phyloP scores from a whole-genome alignment of 306 rosid genomes.

The Cicer chorassanicum region DNA sequence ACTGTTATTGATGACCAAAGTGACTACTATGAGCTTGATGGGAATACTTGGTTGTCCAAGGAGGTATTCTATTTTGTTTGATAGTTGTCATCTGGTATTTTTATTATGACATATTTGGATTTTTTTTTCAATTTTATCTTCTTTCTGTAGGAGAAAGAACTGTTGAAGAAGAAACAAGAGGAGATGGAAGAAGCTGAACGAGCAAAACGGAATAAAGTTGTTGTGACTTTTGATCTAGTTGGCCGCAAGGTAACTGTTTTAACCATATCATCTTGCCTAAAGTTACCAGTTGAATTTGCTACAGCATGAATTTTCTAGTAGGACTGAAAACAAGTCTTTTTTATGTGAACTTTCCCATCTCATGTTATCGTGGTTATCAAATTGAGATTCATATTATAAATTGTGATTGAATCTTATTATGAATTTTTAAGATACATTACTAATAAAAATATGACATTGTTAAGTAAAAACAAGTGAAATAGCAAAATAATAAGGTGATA shows the following conservation, averaged over 20 bases:
- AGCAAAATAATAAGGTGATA: neutral
- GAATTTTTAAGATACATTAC: neutral
- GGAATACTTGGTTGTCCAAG: conserved; percentile 89
- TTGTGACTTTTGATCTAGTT: conserved; percentile 90
- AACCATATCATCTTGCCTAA: conserved; percentile 30
- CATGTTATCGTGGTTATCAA: conserved; percentile 1
- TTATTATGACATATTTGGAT: conserved; percentile 8
- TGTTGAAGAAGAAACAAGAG: conserved; percentile 80
- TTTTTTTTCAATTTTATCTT: conserved; percentile 24
- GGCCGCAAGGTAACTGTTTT: conserved; percentile 83
- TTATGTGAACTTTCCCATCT: conserved; percentile 26
- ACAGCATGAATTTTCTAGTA: conserved; percentile 27
- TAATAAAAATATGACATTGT: neutral
- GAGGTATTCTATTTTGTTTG: conserved; percentile 60
- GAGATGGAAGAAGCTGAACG: conserved; percentile 90
- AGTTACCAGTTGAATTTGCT: conserved; percentile 34
- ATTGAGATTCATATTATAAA: neutral
- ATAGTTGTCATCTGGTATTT: conserved; percentile 9
- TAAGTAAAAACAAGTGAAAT: neutral
- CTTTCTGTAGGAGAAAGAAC: conserved; percentile 76
- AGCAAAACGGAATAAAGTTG: conserved; percentile 80
- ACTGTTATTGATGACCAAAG: conserved; percentile 97
- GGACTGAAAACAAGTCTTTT: conserved; percentile 22
- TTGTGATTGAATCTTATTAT: neutral
- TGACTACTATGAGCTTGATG: conserved; percentile 94